Percentiles rank a stretch among this genome's conserved stretches.
Evolutionary conservation across 2,329 filamentous ascomycete species (phyloP).

Genomic region (Exophiala phaeomuriformis): DNA sequence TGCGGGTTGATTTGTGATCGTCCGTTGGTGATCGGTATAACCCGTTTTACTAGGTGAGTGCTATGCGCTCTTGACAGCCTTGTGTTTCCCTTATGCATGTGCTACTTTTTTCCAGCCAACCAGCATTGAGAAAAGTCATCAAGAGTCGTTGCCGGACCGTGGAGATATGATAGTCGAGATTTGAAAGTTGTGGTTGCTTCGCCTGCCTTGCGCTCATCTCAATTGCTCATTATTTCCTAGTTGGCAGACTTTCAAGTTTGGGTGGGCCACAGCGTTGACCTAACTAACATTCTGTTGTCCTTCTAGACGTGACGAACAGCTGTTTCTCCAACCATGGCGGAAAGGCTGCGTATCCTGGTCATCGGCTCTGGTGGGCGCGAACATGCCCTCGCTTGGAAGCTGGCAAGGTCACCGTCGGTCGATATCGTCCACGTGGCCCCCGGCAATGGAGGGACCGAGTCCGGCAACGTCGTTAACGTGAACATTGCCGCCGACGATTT

Average conservation of each 20-base stretch:
- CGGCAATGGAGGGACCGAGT: conserved; percentile 76
- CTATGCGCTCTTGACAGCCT: too few relatives aligned
- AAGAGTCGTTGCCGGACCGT: not conserved
- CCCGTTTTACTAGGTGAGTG: too few relatives aligned
- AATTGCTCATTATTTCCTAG: not conserved
- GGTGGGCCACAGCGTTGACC: not conserved
- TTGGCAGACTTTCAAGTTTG: not conserved
- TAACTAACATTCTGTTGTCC: not conserved
- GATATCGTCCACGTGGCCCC: conserved; percentile 62
- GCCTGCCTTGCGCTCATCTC: not conserved
- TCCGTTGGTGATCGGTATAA: not conserved
- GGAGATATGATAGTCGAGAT: not conserved
- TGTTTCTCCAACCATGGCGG: conserved; percentile 19
- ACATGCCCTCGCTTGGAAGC: conserved; percentile 90
- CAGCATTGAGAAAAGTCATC: not conserved
- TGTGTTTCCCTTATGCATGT: too few relatives aligned
- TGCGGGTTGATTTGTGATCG: not conserved
- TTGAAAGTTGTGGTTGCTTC: not conserved
- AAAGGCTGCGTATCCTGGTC: conserved; percentile 64
- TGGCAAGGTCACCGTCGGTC: conserved; percentile 72
- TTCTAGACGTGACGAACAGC: not conserved
- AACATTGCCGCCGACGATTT: conserved; percentile 70
- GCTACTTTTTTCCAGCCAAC: not conserved
- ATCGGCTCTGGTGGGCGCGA: conserved; percentile 92
- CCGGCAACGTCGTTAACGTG: conserved; percentile 64